A percentile compares a stretch with the other conserved stretches of the same genome.
phyloP scores from a whole-genome alignment of 768 basidiomycete genomes.

The Auriscalpium vulgare region DNA sequence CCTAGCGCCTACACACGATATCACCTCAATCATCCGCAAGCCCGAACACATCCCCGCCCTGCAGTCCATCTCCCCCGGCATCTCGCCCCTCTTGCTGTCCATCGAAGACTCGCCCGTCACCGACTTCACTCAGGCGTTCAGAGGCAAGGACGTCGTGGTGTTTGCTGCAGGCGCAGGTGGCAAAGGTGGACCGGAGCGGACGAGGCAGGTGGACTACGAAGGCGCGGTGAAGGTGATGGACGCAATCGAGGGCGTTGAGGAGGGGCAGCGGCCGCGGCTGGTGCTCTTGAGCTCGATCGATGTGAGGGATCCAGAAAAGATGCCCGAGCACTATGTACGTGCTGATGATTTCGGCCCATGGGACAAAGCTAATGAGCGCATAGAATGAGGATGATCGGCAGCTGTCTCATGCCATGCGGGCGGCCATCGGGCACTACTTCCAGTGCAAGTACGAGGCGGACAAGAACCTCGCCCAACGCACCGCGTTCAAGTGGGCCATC shows the following conservation, averaged over 20 bases:
- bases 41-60: slow-evolving; percentile 41
- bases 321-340: slow-evolving; percentile 46
- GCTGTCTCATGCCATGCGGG: slow-evolving; percentile 33
- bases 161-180: slow-evolving; percentile 47
- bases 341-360: not conserved
- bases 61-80: slow-evolving; percentile 26
- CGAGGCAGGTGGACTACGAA: slow-evolving; percentile 50
- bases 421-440: slow-evolving; percentile 34
- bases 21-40: slow-evolving; percentile 51
- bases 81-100: slow-evolving; percentile 45
- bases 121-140: slow-evolving; percentile 40
- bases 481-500: slow-evolving; percentile 57
- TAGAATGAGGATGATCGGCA: slow-evolving; percentile 41
- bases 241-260: slow-evolving; percentile 43
- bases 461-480: slow-evolving; percentile 35
- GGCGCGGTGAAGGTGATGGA: slow-evolving; percentile 66
- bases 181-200: slow-evolving; percentile 47
- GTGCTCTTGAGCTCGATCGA: slow-evolving; percentile 56
- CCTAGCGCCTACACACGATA: slow-evolving; percentile 32
- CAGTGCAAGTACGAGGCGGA: slow-evolving; percentile 38
- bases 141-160: slow-evolving; percentile 26
- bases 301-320: slow-evolving; percentile 39
- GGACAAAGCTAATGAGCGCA: not conserved
- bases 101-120: slow-evolving; percentile 42
- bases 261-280: slow-evolving; percentile 41